Evolutionary conservation across 805 yeast species (phyloP).

Genomic region (Starmerella bacillaris): DNA sequence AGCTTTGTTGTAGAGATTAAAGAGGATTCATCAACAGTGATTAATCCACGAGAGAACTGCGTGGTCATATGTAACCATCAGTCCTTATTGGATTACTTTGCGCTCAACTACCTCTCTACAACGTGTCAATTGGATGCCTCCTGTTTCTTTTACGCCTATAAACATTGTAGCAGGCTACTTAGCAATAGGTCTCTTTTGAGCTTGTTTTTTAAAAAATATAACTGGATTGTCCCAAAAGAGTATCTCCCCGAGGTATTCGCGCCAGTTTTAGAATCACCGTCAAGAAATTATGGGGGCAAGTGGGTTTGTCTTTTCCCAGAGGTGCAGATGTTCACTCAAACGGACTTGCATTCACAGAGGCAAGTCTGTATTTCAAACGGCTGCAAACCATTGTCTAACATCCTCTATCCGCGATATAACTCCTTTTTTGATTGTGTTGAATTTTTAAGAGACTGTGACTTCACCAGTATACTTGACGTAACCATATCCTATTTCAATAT

Average conservation of each 20-base stretch:
- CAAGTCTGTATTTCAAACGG: conserved; percentile 38
- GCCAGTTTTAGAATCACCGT: conserved; percentile 11
- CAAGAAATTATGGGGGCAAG: conserved; percentile 7
- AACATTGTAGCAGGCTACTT: conserved; percentile 18
- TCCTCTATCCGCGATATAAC: conserved; percentile 59
- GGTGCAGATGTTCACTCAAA: conserved; percentile 28
- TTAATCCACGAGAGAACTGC: conserved; percentile 21
- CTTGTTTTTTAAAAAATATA: conserved; percentile 11
- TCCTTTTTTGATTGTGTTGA: conserved; percentile 18
- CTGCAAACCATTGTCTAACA: conserved; percentile 40
- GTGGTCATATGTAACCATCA: conserved; percentile 39
- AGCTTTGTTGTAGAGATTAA: conserved; percentile 5
- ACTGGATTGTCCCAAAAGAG: conserved; percentile 19
- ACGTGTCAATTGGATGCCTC: conserved; percentile 22
- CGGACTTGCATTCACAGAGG: conserved; percentile 31
- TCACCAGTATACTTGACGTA: conserved; percentile 33
- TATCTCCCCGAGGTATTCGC: conserved; percentile 8
- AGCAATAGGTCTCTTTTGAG: conserved; percentile 10
- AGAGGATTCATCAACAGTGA: conserved; percentile 4
- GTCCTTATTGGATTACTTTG: conserved; percentile 47
- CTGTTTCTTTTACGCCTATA: conserved; percentile 24
- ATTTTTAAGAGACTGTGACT: conserved; percentile 16
- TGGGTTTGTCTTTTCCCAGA: conserved; percentile 72
- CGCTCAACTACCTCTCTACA: conserved; percentile 27
- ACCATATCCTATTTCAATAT: conserved; percentile 30